Base-by-base conservation (phyloP, 139 green algal species). In the Chlamydomonas sp. region DNA sequence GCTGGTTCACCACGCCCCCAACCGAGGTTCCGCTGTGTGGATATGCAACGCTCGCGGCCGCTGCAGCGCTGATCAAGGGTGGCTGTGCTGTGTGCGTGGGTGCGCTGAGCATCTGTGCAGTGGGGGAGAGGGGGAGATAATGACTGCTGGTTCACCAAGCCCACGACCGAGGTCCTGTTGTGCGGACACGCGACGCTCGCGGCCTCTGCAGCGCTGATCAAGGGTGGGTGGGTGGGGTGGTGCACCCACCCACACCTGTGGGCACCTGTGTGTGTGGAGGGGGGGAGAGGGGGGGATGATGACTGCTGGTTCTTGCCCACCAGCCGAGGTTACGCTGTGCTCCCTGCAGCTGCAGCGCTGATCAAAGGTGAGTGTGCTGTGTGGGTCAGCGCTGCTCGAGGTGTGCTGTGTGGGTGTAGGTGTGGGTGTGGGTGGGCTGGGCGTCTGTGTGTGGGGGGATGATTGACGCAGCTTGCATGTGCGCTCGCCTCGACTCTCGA, bases 291-390 rank as follows among this genome's bases (percentile, higher is more conserved):
- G n/a, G n/a, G n/a, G n/a, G n/a, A n/a, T n/a, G n/a, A n/a, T n/a
- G n/a, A n/a, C n/a, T n/a, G 85, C 20, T 90, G 85, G 85, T 91
- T 92, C n/a, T n/a, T n/a, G 24, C 20, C 54, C 54, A 10, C 8
- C 54, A 10, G 16, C 48, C 36, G 65, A 72, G 33, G 65, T 72
- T 13, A 47, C 65, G 2, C 35, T 72, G 65, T 72, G 8, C 20
- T 72, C 8, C 47, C 65, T 5, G 26, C 65, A 24, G 65, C 65
- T 34, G 65, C 65, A 22, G 65, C 48, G 3, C 31, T 72, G 22
- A 49, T 72, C 30, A 5, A 63, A 43, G 65, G 65, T 72, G 20
- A 4, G 20, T 16, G 22, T 28, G 47, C 20, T 22, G 22, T 57
- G 47, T 28, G 16, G 47, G 47, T 22, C 16, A 28, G 13, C 16